phyloP scores from a whole-genome alignment of 2,329 filamentous ascomycete species.

The Chrysoporthe austroafricana region DNA sequence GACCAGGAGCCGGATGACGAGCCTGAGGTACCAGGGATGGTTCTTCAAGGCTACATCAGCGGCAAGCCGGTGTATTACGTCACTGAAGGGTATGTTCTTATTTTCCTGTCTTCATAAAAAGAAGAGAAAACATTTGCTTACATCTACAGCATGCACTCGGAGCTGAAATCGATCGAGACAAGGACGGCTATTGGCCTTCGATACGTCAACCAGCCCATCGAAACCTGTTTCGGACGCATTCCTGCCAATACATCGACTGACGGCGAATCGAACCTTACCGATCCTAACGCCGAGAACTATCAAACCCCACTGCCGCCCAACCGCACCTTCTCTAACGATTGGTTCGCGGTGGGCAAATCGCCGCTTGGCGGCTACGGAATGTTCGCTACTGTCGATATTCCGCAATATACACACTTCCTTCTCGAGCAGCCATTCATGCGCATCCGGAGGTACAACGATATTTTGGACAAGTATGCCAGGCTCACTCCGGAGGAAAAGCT shows the following conservation, averaged over 20 bases:
- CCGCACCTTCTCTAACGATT: slow-evolving; percentile 42
- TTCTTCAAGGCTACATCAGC: slow-evolving; percentile 4
- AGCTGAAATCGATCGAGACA: neutral
- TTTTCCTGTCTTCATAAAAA: neutral
- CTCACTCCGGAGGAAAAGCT: slow-evolving; percentile 39
- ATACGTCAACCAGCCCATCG: slow-evolving; percentile 4
- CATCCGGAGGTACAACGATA: slow-evolving; percentile 32
- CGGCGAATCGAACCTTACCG: neutral
- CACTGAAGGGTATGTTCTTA: slow-evolving; percentile 8
- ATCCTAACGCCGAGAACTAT: neutral
- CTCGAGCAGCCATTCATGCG: slow-evolving; percentile 49
- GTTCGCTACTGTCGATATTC: slow-evolving; percentile 48
- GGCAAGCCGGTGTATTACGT: slow-evolving; percentile 1
- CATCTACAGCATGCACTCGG: neutral
- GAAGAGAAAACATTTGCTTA: neutral
- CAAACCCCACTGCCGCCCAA: slow-evolving; percentile 13
- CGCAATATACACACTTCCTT: slow-evolving; percentile 46
- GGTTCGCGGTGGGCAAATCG: slow-evolving; percentile 47
- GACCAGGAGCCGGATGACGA: slow-evolving; percentile 4
- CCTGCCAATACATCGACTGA: too few species aligned
- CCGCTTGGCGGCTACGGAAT: slow-evolving; percentile 49
- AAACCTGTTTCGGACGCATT: slow-evolving; percentile 14
- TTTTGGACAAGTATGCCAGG: slow-evolving; percentile 42
- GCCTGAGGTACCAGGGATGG: neutral
- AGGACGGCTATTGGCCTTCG: slow-evolving; percentile 9